These are phyloP conservation scores for Chlorencoelia australis DNA, from an alignment of 2,329 filamentous ascomycete species.

Conservation along the genomic window DNA sequence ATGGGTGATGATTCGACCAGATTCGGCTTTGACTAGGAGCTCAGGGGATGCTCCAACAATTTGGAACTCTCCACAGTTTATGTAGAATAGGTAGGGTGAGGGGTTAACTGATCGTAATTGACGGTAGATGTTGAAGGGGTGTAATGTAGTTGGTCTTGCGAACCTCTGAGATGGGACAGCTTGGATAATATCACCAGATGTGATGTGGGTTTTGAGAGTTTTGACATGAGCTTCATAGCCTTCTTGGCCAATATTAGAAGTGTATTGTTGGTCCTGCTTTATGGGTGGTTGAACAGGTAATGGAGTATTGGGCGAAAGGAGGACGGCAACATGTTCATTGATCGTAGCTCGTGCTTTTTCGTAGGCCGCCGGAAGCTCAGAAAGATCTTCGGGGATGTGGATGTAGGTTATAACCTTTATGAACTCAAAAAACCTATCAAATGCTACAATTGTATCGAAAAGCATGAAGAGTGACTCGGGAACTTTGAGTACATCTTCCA, in stretches of 20 bases:
- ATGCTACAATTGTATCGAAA: constrained; percentile 86
- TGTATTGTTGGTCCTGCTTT: constrained; percentile 64
- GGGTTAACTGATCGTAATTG: constrained; percentile 96
- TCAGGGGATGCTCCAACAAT: constrained; percentile 94
- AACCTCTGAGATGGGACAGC: constrained; percentile 92
- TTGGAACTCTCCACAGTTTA: constrained; percentile 85
- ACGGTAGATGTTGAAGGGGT: constrained; percentile 97
- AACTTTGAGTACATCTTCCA: constrained; percentile 80
- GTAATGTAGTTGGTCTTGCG: constrained; percentile 76
- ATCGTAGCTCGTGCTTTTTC: constrained; percentile 54
- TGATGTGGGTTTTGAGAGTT: constrained; percentile 80
- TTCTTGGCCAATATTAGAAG: constrained; percentile 78
- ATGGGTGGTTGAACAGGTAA: constrained; percentile 70
- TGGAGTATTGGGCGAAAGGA: constrained; percentile 66
- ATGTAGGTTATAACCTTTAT: constrained; percentile 93
- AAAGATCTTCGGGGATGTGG: constrained; percentile 49
- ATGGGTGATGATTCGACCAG: constrained; percentile 83
- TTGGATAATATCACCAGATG: constrained; percentile 90
- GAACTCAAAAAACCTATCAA: constrained; percentile 89
- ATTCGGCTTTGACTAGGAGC: constrained; percentile 83
- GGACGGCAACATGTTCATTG: constrained; percentile 55
- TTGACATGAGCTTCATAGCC: constrained; percentile 91
- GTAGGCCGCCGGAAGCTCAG: constrained; percentile 59
- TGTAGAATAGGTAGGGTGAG: constrained; percentile 93
- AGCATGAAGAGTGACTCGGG: constrained; percentile 97